phyloP scores from a whole-genome alignment of 192 early-diverging fungal genomes.

The Pilobolus umbonatus region DNA sequence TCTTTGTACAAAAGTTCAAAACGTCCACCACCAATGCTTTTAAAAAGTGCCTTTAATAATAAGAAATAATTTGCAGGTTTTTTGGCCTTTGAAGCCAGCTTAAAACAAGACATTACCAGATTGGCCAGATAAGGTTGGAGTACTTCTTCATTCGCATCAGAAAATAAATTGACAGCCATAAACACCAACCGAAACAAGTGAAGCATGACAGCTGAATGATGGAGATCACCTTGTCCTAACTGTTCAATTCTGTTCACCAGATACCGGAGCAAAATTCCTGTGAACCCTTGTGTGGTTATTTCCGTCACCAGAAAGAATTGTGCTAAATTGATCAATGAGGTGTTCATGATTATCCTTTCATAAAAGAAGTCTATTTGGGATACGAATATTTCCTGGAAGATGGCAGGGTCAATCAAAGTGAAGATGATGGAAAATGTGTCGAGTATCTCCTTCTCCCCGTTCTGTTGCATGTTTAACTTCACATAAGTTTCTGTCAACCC shows the following conservation, averaged over 20 bases:
- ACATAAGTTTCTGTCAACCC: constrained; percentile 25
- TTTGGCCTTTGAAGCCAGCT: constrained; percentile 76
- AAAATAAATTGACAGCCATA: constrained; percentile 87
- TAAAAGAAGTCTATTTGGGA: constrained; percentile 85
- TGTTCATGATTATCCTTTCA: constrained; percentile 76
- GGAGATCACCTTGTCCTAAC: constrained; percentile 61
- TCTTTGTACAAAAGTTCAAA: constrained; percentile 97
- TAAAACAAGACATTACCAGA: constrained; percentile 87
- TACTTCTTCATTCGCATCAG: constrained; percentile 85
- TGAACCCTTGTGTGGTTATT: constrained; percentile 69
- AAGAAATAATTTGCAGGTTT: constrained; percentile 91
- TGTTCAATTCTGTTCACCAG: constrained; percentile 74
- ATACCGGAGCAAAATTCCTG: constrained; percentile 70
- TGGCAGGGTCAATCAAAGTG: constrained; percentile 74
- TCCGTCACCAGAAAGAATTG: constrained; percentile 85
- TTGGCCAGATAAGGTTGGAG: constrained; percentile 86
- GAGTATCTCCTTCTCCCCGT: constrained; percentile 88
- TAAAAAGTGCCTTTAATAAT: constrained; percentile 84
- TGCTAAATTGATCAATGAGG: constrained; percentile 73
- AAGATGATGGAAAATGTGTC: constrained; percentile 88
- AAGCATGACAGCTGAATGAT: constrained; percentile 71
- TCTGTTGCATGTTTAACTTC: constrained; percentile 60
- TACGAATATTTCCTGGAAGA: constrained; percentile 92
- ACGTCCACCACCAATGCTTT: constrained; percentile 96
- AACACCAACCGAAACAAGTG: constrained; percentile 92